Evolutionary conservation across 2,329 filamentous ascomycete species (phyloP).

Genomic region (Apiospora malaysiana): DNA sequence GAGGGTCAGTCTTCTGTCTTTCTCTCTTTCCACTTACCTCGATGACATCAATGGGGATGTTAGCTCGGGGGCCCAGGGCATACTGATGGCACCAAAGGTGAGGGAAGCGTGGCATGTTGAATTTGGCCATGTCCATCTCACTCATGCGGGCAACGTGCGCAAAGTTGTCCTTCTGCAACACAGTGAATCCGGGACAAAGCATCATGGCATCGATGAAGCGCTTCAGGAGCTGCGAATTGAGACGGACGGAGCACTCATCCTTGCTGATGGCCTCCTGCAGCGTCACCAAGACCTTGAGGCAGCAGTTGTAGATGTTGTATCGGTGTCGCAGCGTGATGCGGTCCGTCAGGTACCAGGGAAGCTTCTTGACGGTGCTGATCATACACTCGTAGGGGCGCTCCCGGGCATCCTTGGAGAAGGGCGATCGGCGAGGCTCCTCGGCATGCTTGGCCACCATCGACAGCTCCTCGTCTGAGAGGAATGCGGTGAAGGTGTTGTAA

Average conservation of each 20-base stretch:
- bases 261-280: conserved; percentile 51
- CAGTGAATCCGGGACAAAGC: conserved; percentile 65
- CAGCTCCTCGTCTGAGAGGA: conserved; percentile 67
- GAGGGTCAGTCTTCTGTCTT: background rate
- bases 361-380: conserved; percentile 67
- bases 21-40: conserved; percentile 49
- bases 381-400: conserved; percentile 70
- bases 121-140: conserved; percentile 43
- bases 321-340: conserved; percentile 65
- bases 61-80: conserved; percentile 55
- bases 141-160: conserved; percentile 48
- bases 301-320: conserved; percentile 56
- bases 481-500: conserved; percentile 63
- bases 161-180: conserved; percentile 66
- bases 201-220: conserved; percentile 60
- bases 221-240: conserved; percentile 59
- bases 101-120: conserved; percentile 55
- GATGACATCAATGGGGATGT: conserved; percentile 56
- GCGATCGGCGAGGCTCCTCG: conserved; percentile 65
- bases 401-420: conserved; percentile 64
- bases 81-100: conserved; percentile 59
- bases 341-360: conserved; percentile 66
- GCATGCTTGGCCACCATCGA: conserved; percentile 68
- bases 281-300: conserved; percentile 53
- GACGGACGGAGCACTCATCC: conserved; percentile 46